These are phyloP conservation scores for Podila clonocystis DNA, from an alignment of 192 early-diverging fungal genomes.

Conservation along the genomic window DNA sequence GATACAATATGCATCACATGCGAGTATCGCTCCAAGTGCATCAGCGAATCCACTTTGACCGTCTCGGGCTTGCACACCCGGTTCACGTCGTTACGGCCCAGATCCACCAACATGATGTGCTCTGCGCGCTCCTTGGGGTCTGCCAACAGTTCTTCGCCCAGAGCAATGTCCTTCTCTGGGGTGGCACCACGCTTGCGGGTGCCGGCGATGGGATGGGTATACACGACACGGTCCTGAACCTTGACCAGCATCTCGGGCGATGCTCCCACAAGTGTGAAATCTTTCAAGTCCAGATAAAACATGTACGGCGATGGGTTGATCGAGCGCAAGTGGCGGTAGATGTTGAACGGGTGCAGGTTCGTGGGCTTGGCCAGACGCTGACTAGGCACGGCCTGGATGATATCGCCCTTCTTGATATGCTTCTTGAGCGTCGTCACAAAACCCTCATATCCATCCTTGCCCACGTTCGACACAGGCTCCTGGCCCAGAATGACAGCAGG, in stretches of 20 bases:
- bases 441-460: conserved; percentile 87
- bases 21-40: conserved; percentile 96
- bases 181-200: conserved; percentile 92
- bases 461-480: conserved; percentile 86
- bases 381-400: conserved; percentile 97
- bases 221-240: conserved; percentile 83
- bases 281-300: conserved; percentile 97
- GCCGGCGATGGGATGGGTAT: conserved; percentile 98
- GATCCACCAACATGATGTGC: conserved; percentile 99
- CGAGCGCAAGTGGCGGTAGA: conserved; percentile 93
- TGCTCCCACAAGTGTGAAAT: conserved; percentile 96
- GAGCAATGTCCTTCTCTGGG: conserved; percentile 85
- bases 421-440: conserved; percentile 91
- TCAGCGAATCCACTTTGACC: conserved; percentile 95
- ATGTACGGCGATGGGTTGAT: conserved; percentile 99
- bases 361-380: conserved; percentile 91
- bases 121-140: conserved; percentile 98
- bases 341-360: conserved; percentile 96
- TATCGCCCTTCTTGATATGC: conserved; percentile 95
- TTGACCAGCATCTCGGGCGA: conserved; percentile 98
- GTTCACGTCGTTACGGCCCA: conserved; percentile 99
- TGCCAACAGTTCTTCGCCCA: conserved; percentile 87
- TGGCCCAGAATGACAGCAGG: conserved; percentile 72
- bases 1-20: conserved; percentile 99
- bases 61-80: conserved; percentile 93